phyloP scores from a whole-genome alignment of 2,329 filamentous ascomycete species.

The Botrytis fabae region DNA sequence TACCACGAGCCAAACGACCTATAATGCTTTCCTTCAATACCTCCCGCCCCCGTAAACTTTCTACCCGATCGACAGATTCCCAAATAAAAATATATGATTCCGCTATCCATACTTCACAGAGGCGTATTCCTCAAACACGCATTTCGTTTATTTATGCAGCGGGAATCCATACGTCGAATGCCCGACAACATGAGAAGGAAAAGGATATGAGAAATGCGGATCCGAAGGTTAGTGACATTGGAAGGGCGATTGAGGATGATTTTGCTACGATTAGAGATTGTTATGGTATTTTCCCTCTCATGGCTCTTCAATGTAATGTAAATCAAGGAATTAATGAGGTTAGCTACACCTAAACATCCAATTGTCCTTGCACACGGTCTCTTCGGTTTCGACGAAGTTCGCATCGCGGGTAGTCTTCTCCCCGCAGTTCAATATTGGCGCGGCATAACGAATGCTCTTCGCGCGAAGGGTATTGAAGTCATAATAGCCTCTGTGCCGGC shows the following conservation, averaged over 20 bases:
- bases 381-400: slow-evolving; percentile 62
- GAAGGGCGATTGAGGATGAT: slow-evolving; percentile 58
- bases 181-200: slow-evolving; percentile 7
- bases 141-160: slow-evolving; percentile 1
- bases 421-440: slow-evolving; percentile 64
- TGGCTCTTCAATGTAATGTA: not conserved
- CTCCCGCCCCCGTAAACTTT: slow-evolving; percentile 12
- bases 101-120: slow-evolving; percentile 8
- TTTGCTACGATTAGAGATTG: slow-evolving; percentile 58
- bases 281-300: slow-evolving; percentile 49
- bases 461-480: slow-evolving; percentile 54
- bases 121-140: not conserved
- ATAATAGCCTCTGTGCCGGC: slow-evolving; percentile 63
- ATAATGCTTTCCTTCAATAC: slow-evolving; percentile 20
- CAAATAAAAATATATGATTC: slow-evolving; percentile 17
- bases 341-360: slow-evolving; percentile 56
- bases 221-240: slow-evolving; percentile 50
- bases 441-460: slow-evolving; percentile 60
- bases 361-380: slow-evolving; percentile 67
- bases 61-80: not conserved
- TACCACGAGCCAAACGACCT: slow-evolving; percentile 24
- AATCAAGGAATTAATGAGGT: slow-evolving; percentile 5
- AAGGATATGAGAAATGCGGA: slow-evolving; percentile 40
- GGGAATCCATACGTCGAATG: slow-evolving; percentile 11
- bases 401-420: slow-evolving; percentile 49